phyloP scores from a whole-genome alignment of 345 rosid genomes.

The Tarenaya hassleriana region DNA sequence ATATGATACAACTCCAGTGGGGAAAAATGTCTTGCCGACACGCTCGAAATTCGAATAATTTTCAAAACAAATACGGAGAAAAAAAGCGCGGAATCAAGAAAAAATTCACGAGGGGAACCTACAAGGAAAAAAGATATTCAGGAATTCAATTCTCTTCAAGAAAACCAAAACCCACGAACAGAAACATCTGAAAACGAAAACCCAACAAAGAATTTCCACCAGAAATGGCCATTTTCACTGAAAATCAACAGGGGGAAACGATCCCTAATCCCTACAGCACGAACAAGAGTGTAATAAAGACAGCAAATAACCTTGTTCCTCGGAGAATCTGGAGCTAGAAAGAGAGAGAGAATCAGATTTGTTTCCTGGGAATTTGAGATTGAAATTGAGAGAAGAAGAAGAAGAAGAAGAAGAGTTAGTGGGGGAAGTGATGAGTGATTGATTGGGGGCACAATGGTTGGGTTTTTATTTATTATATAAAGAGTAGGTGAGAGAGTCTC shows the following conservation, averaged over 20 bases:
- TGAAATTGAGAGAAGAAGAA: conserved; percentile 11
- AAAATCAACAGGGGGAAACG: background rate
- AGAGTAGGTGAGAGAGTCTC: conserved; percentile 25
- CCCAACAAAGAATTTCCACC: background rate
- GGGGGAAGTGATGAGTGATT: conserved; percentile 37
- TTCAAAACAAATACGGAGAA: too few species aligned
- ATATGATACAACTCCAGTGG: too few species aligned
- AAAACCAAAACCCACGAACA: background rate
- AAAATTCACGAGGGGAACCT: too few species aligned
- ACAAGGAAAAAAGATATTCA: background rate
- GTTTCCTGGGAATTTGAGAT: background rate
- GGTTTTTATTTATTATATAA: conserved; percentile 12
- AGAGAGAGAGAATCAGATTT: conserved; percentile 20
- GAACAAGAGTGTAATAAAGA: conserved; percentile 21
- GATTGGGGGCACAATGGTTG: conserved; percentile 21
- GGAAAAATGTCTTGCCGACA: too few species aligned
- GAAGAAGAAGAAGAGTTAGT: conserved; percentile 23
- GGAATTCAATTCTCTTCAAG: background rate
- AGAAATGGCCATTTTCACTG: background rate
- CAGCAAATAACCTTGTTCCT: conserved; percentile 14
- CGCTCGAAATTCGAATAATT: too few species aligned
- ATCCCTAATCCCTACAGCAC: too few species aligned
- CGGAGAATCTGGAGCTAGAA: conserved; percentile 19
- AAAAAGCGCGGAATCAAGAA: too few species aligned
- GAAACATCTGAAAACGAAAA: background rate